Percentiles rank a stretch among this genome's conserved stretches.
These are phyloP conservation scores for Podospora australis DNA, from an alignment of 495 filamentous ascomycete genomes.

Conservation along the genomic window DNA sequence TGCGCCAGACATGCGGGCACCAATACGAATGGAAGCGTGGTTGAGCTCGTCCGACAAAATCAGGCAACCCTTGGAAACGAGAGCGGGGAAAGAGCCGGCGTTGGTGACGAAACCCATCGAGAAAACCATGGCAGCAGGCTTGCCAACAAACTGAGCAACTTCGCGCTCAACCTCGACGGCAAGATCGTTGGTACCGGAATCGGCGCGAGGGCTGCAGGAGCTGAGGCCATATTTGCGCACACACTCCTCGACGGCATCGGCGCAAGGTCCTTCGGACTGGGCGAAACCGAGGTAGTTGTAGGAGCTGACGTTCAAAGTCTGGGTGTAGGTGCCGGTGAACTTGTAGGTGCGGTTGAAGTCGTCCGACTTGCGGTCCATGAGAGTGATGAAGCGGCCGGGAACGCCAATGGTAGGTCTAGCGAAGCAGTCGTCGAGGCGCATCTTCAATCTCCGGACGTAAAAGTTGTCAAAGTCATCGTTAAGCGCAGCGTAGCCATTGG, in stretches of 20 bases:
- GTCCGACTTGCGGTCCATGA: constrained; percentile 79
- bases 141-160: constrained; percentile 86
- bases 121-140: constrained; percentile 90
- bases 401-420: constrained; percentile 86
- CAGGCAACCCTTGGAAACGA: constrained; percentile 85
- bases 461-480: constrained; percentile 99
- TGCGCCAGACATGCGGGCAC: constrained; percentile 86
- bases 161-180: constrained; percentile 82
- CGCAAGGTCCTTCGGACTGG: constrained; percentile 94
- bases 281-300: constrained; percentile 99
- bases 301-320: constrained; percentile 96
- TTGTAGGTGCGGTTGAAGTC: constrained; percentile 86
- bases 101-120: constrained; percentile 99
- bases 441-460: constrained; percentile 86
- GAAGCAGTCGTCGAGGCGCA: constrained; percentile 95
- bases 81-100: constrained; percentile 78
- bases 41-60: constrained; percentile 97
- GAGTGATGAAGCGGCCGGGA: constrained; percentile 85
- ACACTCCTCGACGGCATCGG: constrained; percentile 81
- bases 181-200: constrained; percentile 82
- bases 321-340: constrained; percentile 82
- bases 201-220: constrained; percentile 69
- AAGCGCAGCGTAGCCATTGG: constrained; percentile 89
- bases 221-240: constrained; percentile 80
- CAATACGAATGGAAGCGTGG: constrained; percentile 93